phyloP scores from a whole-genome alignment of 1,139 yeast species.

The Suhomyces coccinellae region DNA sequence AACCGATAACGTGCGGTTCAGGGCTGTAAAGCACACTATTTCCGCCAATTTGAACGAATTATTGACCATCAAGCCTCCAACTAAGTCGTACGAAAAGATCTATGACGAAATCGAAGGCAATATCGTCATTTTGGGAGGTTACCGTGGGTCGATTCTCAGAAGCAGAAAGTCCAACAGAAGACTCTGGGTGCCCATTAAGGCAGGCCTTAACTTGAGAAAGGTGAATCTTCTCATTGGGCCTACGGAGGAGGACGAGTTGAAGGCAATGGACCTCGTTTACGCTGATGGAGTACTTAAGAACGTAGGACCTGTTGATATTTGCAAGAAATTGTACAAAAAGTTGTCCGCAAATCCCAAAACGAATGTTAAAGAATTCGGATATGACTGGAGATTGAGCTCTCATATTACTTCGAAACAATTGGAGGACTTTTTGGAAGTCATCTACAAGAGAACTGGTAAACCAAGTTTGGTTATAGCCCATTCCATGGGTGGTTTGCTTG shows the following conservation, averaged over 20 bases:
- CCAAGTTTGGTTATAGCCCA: constrained; percentile 78
- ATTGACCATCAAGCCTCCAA: constrained; percentile 28
- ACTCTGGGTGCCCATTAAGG: constrained; percentile 86
- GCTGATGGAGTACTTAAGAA: constrained; percentile 81
- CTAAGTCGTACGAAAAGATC: constrained; percentile 33
- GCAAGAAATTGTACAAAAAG: constrained; percentile 58
- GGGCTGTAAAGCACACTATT: constrained; percentile 67
- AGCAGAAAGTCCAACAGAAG: constrained; percentile 64
- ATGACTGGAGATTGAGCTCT: constrained; percentile 85
- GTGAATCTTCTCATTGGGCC: constrained; percentile 76
- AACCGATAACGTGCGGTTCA: constrained; percentile 62
- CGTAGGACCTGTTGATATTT: constrained; percentile 85
- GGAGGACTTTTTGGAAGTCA: constrained; percentile 42
- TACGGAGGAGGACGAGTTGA: constrained; percentile 57
- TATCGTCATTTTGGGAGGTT: constrained; percentile 80
- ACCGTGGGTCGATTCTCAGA: constrained; percentile 78
- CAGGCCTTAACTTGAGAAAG: constrained; percentile 73
- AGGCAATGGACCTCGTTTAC: constrained; percentile 51
- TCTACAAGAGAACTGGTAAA: constrained; percentile 44
- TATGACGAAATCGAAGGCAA: constrained; percentile 65
- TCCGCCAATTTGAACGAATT: constrained; percentile 50
- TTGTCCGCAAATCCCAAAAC: constrained; percentile 59
- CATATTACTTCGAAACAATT: constrained; percentile 53
- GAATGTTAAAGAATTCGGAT: constrained; percentile 73
- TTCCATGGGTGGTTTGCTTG: constrained; percentile 89